Conservation (phyloP, 2,329 filamentous ascomycete genomes). For the Oidium heveae region DNA sequence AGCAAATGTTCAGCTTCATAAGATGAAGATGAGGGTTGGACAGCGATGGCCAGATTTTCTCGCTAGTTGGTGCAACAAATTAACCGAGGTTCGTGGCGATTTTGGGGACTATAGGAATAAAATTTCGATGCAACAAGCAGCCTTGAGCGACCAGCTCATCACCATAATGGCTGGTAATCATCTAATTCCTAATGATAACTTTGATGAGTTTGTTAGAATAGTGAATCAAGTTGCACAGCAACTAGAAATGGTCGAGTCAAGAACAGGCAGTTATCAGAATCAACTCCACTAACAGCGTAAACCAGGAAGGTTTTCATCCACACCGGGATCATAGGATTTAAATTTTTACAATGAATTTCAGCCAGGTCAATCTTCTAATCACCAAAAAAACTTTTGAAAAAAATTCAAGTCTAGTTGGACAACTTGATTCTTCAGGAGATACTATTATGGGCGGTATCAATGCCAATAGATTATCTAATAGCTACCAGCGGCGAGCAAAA, state of each 20-base stretch:
- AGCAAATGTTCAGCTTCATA: neutral
- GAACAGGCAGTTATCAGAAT: neutral
- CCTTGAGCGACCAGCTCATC: neutral
- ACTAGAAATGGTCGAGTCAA: neutral
- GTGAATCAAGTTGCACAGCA: no score
- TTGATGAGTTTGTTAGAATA: neutral
- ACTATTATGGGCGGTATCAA: neutral
- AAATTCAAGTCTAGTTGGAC: no score
- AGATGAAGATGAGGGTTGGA: neutral
- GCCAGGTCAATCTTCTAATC: no score
- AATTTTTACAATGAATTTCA: no score
- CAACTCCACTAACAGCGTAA: no score
- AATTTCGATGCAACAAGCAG: neutral
- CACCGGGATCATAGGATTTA: no score
- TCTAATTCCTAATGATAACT: neutral
- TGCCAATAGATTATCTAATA: neutral
- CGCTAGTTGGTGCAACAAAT: neutral
- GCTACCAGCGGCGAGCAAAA: neutral
- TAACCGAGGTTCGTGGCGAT: neutral
- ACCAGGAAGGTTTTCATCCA: no score
- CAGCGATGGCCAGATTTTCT: neutral
- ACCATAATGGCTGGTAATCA: neutral
- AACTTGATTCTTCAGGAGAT: neutral
- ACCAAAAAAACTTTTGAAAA: no score
- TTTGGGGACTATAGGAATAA: neutral